Conservation (phyloP, 225 moss, liverwort and hornwort genomes). For the Pleurozium schreberi region DNA sequence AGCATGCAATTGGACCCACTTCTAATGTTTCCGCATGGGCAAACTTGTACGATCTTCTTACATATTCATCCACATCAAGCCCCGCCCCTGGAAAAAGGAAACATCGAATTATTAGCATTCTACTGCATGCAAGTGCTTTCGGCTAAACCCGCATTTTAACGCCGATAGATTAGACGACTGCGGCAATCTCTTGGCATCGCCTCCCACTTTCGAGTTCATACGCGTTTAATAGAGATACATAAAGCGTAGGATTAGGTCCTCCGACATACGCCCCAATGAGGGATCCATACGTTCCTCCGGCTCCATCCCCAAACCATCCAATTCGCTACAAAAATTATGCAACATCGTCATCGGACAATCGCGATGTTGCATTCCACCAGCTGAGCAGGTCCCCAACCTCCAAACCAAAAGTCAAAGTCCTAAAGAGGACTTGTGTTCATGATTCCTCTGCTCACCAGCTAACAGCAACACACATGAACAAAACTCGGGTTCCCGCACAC, state of each 20-base stretch:
- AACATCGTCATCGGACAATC: background rate
- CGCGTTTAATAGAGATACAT: background rate
- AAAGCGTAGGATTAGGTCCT: slow-evolving; percentile 5
- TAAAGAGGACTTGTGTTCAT: background rate
- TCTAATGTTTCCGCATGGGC: slow-evolving; percentile 94
- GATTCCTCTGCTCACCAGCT: background rate
- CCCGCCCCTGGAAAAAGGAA: slow-evolving; percentile 64
- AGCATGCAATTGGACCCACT: slow-evolving; percentile 92
- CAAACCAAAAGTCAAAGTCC: background rate
- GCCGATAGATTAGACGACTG: background rate
- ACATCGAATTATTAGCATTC: background rate
- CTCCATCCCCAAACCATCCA: slow-evolving; percentile 1
- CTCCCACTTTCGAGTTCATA: background rate
- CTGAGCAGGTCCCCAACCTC: background rate
- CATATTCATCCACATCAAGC: slow-evolving; percentile 98
- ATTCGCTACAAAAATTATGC: background rate
- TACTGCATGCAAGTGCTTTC: background rate
- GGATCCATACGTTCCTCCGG: background rate
- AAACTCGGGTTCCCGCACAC: background rate
- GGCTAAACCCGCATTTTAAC: background rate
- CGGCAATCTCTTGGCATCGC: background rate
- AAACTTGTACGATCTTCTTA: slow-evolving; percentile 91
- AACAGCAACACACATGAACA: background rate
- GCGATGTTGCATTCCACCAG: background rate
- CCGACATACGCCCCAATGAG: background rate